Base-by-base conservation (phyloP, 176 grass and related monocot genomes). In the Aegilops tauschii region DNA sequence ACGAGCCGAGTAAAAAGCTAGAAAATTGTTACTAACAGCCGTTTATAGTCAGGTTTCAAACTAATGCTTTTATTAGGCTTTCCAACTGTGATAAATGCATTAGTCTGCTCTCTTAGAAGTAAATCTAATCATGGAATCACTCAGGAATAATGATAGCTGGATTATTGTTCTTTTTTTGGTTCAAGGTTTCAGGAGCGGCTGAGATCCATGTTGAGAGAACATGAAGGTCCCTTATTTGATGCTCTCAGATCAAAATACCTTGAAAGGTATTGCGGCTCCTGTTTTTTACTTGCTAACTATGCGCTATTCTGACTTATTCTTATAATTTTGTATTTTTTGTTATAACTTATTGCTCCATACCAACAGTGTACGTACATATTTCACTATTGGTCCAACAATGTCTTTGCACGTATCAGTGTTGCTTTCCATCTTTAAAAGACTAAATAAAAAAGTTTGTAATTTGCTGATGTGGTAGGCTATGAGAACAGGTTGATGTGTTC, bases 191-290 rank as follows among this genome's bases (percentile, higher is more conserved):
- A 85, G 8, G 77, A 91, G 90, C 94, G 96, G 93, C 21, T 98
- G 76, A 88, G 96, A 84, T 96, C 93, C 35, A 89, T 94, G 87
- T 65, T 98, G 52, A 90, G 75, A 88, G 93, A 94, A 83, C 69
- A 78, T 73, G 86, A 86, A 77, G 96, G 92, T 82, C 87, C 56
- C 31, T 94, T 98, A 94, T 95, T 96, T 80, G 92, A 96, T 84
- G 86, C 84, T 91, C 94, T 96, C 74, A 90, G 92, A 86, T 98
- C 88, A 80, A 98, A 92, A 84, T 87, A 96, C 58, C 93, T 90
- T 72, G 90, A 89, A 72, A 95, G 96, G 96, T 98, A 91, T 34
- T 77, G 69, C 52, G 13, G 69, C 67, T 12, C 25, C 69, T 66
- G 9, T 61, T 87, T 74, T 45, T 77, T 32, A 6, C 47, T 80